Conservation (phyloP, 352 stramenopile species). For the Achlya hypogyna region DNA sequence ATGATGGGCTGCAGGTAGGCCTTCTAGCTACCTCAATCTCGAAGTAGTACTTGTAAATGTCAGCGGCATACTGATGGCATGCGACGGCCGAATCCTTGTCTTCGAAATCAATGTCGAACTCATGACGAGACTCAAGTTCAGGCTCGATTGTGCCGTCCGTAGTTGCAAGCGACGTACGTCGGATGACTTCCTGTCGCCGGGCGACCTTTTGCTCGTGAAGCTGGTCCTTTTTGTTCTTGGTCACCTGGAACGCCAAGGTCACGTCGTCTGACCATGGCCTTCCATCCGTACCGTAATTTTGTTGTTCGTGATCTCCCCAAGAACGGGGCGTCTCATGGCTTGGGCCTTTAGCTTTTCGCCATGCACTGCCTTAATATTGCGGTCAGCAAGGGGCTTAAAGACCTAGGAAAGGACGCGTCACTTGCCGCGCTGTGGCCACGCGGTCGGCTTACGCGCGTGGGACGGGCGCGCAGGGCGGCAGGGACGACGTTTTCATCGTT, state of each 20-base stretch:
- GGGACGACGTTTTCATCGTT: conserved; percentile 15
- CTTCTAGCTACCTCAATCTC: conserved; percentile 35
- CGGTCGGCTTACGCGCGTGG: conserved; percentile 1
- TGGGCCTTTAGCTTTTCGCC: conserved; percentile 20
- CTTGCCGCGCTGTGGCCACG: not conserved
- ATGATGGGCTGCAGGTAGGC: not conserved
- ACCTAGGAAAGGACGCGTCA: conserved; percentile 11
- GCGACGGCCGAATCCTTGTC: conserved; percentile 49
- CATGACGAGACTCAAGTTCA: conserved; percentile 24
- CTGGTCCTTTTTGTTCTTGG: conserved; percentile 24
- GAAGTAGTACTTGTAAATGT: conserved; percentile 76
- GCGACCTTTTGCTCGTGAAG: conserved; percentile 11
- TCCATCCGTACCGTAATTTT: conserved; percentile 51
- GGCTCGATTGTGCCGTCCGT: not conserved
- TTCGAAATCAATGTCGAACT: conserved; percentile 58
- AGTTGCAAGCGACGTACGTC: conserved; percentile 13
- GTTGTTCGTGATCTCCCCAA: conserved; percentile 60
- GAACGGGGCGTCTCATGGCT: conserved; percentile 29
- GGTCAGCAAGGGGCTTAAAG: conserved; percentile 13
- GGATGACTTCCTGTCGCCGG: conserved; percentile 19
- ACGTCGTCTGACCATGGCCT: conserved; percentile 27
- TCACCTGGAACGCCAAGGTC: conserved; percentile 19
- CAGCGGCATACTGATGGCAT: conserved; percentile 76
- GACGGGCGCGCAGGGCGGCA: not conserved
- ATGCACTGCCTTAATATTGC: not conserved